Base-by-base conservation (phyloP, 2,329 filamentous ascomycete genomes). In the Stagonosporopsis vannaccii region DNA sequence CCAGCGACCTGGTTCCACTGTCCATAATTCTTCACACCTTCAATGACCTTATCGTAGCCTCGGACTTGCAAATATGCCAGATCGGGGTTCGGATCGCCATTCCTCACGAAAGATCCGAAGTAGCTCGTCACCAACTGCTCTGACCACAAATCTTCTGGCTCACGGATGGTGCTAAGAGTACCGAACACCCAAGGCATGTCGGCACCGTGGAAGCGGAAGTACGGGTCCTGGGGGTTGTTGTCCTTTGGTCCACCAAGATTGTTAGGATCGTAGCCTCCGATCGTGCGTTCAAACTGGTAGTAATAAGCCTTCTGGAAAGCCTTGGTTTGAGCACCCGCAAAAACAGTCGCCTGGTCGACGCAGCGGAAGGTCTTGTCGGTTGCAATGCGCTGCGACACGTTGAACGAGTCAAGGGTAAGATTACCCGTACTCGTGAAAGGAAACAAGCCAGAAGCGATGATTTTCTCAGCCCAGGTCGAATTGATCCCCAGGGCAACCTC, bases 341-440 rank as follows among this genome's bases (percentile, higher is more conserved):
- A 82, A 6, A 81, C 81, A 2, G 85, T 87, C 5, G 84, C 84
- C 69, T 87, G 80, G 66, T 86, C 83, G 46, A 84, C 74, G 68
- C 85, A 88, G 53, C 84, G 81, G 77, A 87, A 87, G 8, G 81
- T 80, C 47, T 79, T 82, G 68, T 87, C 85, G 2, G 85, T 87
- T 2, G 83, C 80, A 36, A 87, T 75, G 6, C 82, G 82, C 6
- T 82, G 76, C 19, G 80, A 80, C 30, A 83, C 77, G 57, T 85
- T 85, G 77, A 83, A 87, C 2, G 85, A 77, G 56, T 85, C 80
- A 6, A 84, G 77, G 0, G 84, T 86, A 8, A 78, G 55, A 44
- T 85, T 84, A 3, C 81, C 77, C 0, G 79, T 78, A 22, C 72
- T 60, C 19, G 79, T 78, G 25, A 81, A 64, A 0, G 85, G 83